Base-by-base conservation (phyloP, 2,329 filamentous ascomycete genomes). In the Calonectria pauciramosa region DNA sequence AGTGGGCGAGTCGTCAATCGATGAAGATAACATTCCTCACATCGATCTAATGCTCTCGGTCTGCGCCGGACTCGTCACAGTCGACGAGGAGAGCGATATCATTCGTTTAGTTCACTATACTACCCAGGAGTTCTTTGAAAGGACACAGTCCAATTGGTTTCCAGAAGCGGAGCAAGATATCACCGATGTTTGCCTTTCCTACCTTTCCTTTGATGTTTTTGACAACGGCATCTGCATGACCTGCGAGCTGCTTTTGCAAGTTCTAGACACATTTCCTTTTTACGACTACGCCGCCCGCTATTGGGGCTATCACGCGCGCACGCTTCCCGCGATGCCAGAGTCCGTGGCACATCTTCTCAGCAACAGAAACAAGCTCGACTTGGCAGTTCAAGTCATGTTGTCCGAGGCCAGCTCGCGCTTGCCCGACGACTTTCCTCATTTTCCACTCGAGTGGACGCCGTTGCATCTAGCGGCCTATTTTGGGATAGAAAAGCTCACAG, bases 31-130 rank as follows among this genome's bases (percentile, higher is more conserved):
- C 26, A 26, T 88, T 0, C 74, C 83, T 0, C 75, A 83, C 0
- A 47, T 85, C 1, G 81, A 84, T 8, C 79, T 84, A 2, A 72
- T 88, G 1, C 71, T 87, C 0, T 84, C 84, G 4, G 79, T 82
- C 2, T 89, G 87, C 71, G 84, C 83, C 38, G 87, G 87, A 0
- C 68, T 90, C 13, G 84, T 89, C 2, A 85, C 82, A 0, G 49
- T 87, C 3, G 86, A 89, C 44, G 71, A 84, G 56, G 75, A 85
- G 54, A 88, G 82, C 63, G 63, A 80, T 23, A 80, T 85, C 32
- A 79, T 89, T 14, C 82, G 86, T 4, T 75, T 89, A 0, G 85
- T 88, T 4, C 87, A 90, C 74, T 86, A 87, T 69, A 89, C 88
- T 6, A 71, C 69, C 10, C 49, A 71, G 20, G 60, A 71, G 18